These are phyloP conservation scores for Lecanosticta acicola DNA, from an alignment of 2,329 filamentous ascomycete genomes.

Conservation along the genomic window DNA sequence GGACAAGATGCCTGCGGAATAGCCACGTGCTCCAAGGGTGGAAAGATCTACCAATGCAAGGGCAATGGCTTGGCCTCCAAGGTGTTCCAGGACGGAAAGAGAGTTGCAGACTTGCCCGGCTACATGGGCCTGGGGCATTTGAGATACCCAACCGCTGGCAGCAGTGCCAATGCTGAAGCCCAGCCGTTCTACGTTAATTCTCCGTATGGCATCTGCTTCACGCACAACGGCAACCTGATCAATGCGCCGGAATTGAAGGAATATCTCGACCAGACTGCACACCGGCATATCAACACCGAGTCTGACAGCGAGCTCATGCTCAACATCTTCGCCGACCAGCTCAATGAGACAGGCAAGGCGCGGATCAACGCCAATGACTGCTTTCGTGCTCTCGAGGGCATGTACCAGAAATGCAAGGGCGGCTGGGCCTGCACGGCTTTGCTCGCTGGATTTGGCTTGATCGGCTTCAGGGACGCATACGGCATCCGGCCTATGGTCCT, in stretches of 20 bases:
- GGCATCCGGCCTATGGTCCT: constrained; percentile 79
- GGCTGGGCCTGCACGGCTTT: constrained; percentile 77
- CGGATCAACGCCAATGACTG: constrained; percentile 74
- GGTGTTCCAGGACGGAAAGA: constrained; percentile 75
- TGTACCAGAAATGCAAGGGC: constrained; percentile 68
- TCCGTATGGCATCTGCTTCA: constrained; percentile 74
- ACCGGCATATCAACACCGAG: constrained; percentile 84
- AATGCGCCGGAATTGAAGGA: constrained; percentile 65
- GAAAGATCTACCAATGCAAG: constrained; percentile 83
- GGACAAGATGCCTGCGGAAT: constrained; percentile 89
- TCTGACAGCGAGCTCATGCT: constrained; percentile 83
- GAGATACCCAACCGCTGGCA: constrained; percentile 84
- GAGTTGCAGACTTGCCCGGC: constrained; percentile 68
- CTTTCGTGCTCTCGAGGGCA: constrained; percentile 64
- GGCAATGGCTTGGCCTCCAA: constrained; percentile 81
- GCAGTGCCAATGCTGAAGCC: constrained; percentile 74
- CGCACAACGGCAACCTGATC: constrained; percentile 85
- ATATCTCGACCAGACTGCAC: constrained; percentile 71
- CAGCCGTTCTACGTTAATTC: constrained; percentile 90
- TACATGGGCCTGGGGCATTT: constrained; percentile 84
- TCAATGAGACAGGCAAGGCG: constrained; percentile 73
- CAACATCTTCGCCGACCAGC: constrained; percentile 79
- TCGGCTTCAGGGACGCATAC: constrained; percentile 72
- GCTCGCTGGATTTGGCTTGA: constrained; percentile 73
- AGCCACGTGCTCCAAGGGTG: constrained; percentile 65